phyloP scores from a whole-genome alignment of 1,284 basidiomycete genomes.

The Microbotryum lychnidis-dioicae region DNA sequence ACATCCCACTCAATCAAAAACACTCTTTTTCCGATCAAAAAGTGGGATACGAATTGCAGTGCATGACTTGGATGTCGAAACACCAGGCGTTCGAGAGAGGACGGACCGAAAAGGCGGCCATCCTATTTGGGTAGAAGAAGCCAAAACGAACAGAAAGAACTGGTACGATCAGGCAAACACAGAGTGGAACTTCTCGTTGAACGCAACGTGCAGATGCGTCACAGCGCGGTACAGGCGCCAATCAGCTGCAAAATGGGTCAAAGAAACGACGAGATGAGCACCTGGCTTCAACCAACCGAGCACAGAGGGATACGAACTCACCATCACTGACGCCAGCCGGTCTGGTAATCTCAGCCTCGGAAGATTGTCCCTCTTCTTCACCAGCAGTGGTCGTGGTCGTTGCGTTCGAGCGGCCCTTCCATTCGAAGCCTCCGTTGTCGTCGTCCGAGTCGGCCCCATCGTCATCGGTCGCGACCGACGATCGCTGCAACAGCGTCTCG shows the following conservation, averaged over 20 bases:
- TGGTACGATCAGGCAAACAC: slow-evolving; percentile 46
- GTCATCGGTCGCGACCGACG: slow-evolving; percentile 33
- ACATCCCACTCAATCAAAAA: no score
- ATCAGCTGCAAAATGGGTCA: slow-evolving; percentile 46
- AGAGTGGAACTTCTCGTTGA: slow-evolving; percentile 49
- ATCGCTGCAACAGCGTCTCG: slow-evolving; percentile 44
- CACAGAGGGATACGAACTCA: slow-evolving; percentile 22
- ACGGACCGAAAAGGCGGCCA: no score
- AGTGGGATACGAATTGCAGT: no score
- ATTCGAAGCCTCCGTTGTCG: slow-evolving; percentile 25
- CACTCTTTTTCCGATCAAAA: no score
- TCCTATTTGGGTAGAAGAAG: no score
- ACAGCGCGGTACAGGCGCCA: slow-evolving; percentile 54
- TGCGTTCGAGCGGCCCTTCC: slow-evolving; percentile 5
- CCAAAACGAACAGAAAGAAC: background rate
- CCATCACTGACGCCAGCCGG: slow-evolving; percentile 33
- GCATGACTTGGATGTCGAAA: no score
- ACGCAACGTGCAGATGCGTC: slow-evolving; percentile 46
- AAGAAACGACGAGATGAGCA: slow-evolving; percentile 33
- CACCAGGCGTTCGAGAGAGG: no score
- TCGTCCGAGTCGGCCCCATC: slow-evolving; percentile 35
- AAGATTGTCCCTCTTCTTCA: slow-evolving; percentile 30
- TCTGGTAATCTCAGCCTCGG: slow-evolving; percentile 38
- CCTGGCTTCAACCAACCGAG: background rate
- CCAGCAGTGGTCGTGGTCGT: slow-evolving; percentile 27